Evolutionary conservation across 352 stramenopile species (phyloP), one percentile per base, ranked within the genome.

Genomic region (Phytophthora pistaciae): DNA sequence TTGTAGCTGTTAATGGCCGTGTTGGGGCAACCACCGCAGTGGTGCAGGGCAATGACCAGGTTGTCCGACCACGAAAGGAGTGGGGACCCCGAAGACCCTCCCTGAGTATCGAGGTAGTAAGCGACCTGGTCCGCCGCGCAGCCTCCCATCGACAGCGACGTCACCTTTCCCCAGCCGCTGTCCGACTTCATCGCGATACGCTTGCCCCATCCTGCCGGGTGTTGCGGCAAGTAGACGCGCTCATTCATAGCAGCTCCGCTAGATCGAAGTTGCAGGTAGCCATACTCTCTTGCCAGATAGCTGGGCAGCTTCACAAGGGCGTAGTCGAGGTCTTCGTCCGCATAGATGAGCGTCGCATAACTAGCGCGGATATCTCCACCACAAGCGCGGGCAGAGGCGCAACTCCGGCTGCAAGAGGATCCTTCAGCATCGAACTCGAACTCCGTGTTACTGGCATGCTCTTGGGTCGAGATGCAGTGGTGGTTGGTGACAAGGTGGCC

Each of bases 401-500:
- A 95, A 13, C 60, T 66, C 3, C 27, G 44, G 3, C 53, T 66
- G 53, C 88, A 94, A 8, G 14, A 55, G 0, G 36, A 48, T 13
- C 82, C 75, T 40, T 87, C 70, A 1, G 86, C 88, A 8, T 70
- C 55, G 53, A 95, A 92, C 63, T 95, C 87, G 48, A 88, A 85
- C 49, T 93, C 72, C 1, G 80, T 91, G 63, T 79, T 79, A n/a
- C 21, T 73, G 6, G 88, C 88, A 36, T 90, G 52, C 21, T 31
- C 49, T 46, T 75, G 65, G 16, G 60, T 75, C 6, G 61, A 70
- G 53, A 95, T 93, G 67, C 88, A 95, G 66, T 95, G 88, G 46
- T 93, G 64, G 73, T 95, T 95, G 33, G 88, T 94, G 29, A 95
- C 63, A 40, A 93, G 33, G 63, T 95, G 87, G 13, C 85, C 87